phyloP scores from a whole-genome alignment of 139 green algal genomes.

The Chlorella sp. region DNA sequence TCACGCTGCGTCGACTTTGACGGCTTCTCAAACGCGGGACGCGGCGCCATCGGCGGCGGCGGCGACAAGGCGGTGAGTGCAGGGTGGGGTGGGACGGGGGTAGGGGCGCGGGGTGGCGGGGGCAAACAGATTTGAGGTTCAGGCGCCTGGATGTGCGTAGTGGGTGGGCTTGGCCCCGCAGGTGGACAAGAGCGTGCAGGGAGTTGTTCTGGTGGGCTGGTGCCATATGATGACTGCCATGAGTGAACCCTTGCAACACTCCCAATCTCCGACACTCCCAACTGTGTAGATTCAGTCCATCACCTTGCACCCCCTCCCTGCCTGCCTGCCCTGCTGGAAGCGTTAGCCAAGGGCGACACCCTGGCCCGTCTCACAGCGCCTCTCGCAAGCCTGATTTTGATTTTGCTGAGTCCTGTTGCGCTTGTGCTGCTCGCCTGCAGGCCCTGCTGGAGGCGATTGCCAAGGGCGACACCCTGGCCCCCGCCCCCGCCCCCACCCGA shows the following conservation, averaged over 20 bases:
- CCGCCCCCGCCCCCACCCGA: slow-evolving; percentile 29
- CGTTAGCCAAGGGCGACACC: neutral
- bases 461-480: slow-evolving; percentile 59
- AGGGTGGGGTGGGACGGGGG: neutral
- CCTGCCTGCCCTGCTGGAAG: neutral
- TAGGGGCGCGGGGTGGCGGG: too few relatives aligned
- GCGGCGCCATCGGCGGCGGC: slow-evolving; percentile 61
- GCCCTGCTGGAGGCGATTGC: slow-evolving; percentile 73
- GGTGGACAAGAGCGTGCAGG: neutral
- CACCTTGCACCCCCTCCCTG: too few relatives aligned
- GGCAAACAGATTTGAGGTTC: too few relatives aligned
- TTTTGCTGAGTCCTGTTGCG: neutral
- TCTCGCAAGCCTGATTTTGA: neutral
- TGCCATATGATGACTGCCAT: neutral
- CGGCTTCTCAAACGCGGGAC: slow-evolving; percentile 60
- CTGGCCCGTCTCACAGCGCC: neutral
- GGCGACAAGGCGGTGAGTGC: slow-evolving; percentile 61
- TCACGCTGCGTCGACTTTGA: slow-evolving; percentile 88
- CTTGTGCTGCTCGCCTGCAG: slow-evolving; percentile 30
- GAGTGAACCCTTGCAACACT: neutral
- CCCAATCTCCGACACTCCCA: too few relatives aligned
- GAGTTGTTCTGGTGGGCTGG: neutral
- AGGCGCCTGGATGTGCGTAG: too few relatives aligned
- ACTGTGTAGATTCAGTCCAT: too few relatives aligned
- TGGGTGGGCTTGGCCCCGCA: too few relatives aligned